Percentiles rank a stretch among this genome's conserved stretches.
Evolutionary conservation across 179 eudicot genomes (phyloP).

Genomic region (Pouteria campechiana): DNA sequence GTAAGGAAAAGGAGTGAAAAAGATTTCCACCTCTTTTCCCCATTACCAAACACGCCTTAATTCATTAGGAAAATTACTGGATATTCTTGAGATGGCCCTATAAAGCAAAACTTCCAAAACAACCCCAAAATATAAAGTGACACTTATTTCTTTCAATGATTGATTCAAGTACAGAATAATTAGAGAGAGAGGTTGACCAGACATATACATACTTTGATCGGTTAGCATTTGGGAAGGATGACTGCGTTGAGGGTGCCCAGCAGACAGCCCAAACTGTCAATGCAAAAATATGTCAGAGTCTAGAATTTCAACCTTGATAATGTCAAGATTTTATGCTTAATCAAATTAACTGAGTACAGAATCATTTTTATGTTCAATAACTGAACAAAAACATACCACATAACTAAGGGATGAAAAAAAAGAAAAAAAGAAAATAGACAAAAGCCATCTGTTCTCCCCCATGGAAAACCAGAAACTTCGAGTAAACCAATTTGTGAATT

Average conservation of each 20-base stretch:
- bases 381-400: not conserved
- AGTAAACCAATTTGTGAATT: not conserved
- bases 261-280: conserved; percentile 54
- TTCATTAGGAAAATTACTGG: too few relatives aligned
- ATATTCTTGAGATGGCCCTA: too few relatives aligned
- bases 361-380: not conserved
- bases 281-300: not conserved
- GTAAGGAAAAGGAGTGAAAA: too few relatives aligned
- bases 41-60: too few relatives aligned
- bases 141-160: not conserved
- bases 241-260: conserved; percentile 49
- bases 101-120: too few relatives aligned
- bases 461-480: too few relatives aligned
- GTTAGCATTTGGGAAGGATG: conserved; percentile 70
- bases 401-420: not conserved
- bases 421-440: not conserved
- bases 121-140: too few relatives aligned
- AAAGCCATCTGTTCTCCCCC: too few relatives aligned
- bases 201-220: conserved; percentile 87
- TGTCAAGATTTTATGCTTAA: too few relatives aligned
- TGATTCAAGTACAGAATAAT: not conserved
- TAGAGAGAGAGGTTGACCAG: not conserved
- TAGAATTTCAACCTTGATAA: too few relatives aligned
- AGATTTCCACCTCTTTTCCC: too few relatives aligned
- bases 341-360: not conserved